Percentiles rank a stretch among this genome's conserved stretches.
Conservation (phyloP, 2,329 filamentous ascomycete species). For the Claviceps citrina region DNA sequence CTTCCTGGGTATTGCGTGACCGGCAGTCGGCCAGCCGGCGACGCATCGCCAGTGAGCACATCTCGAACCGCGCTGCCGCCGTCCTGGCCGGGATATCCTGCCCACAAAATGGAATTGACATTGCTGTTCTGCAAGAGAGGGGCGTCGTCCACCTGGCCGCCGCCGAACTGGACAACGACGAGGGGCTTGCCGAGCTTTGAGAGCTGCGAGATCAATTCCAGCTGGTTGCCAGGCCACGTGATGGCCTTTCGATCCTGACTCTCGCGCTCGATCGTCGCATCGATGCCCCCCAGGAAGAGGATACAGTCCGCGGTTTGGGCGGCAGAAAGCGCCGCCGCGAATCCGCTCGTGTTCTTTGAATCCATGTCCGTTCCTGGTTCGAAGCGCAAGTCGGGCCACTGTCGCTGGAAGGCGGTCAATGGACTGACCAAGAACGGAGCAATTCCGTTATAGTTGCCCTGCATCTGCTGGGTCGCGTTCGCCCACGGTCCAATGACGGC, state of each 20-base stretch:
- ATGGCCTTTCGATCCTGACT: constrained; percentile 34
- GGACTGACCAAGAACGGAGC: constrained; percentile 10
- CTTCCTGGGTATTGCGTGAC: constrained; percentile 39
- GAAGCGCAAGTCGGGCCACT: not conserved
- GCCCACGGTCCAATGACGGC: constrained; percentile 22
- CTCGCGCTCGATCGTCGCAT: constrained; percentile 36
- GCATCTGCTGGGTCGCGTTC: constrained; percentile 21
- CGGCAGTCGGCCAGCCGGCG: constrained; percentile 38
- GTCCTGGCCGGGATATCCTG: constrained; percentile 43
- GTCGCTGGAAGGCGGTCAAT: constrained; percentile 1
- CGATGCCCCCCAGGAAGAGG: constrained; percentile 39
- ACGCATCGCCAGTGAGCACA: constrained; percentile 32
- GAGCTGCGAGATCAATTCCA: constrained; percentile 30
- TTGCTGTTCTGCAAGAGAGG: constrained; percentile 30
- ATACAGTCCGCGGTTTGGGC: constrained; percentile 25
- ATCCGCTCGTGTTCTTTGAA: not conserved
- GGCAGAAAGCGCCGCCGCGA: not conserved
- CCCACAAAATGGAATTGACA: constrained; percentile 40
- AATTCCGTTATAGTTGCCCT: constrained; percentile 13
- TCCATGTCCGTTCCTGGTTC: not conserved
- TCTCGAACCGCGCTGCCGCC: constrained; percentile 41
- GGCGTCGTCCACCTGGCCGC: constrained; percentile 36
- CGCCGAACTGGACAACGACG: constrained; percentile 37
- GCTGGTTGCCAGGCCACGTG: constrained; percentile 35
- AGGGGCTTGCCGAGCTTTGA: constrained; percentile 29